Percentiles rank a stretch among this genome's conserved stretches.
Evolutionary conservation across 371 early-diverging fungal species (phyloP).

Genomic region (Lichtheimia corymbifera): DNA sequence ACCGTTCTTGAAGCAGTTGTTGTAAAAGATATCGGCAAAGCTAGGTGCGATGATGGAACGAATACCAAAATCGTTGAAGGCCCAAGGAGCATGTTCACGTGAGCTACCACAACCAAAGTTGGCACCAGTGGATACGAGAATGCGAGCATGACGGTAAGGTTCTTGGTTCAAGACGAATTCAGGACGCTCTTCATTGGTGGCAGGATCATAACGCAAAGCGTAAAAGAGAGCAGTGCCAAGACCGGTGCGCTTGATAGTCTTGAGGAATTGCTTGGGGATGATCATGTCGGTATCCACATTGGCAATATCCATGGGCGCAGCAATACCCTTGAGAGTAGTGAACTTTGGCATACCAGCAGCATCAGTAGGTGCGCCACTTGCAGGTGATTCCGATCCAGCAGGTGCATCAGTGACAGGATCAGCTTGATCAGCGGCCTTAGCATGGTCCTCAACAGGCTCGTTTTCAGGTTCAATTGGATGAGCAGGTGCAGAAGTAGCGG

Average conservation of each 20-base stretch:
- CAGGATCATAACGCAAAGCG: constrained; percentile 56
- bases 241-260: constrained; percentile 74
- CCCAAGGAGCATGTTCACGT: constrained; percentile 79
- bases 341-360: constrained; percentile 61
- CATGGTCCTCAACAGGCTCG: constrained; percentile 12
- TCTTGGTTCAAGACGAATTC: constrained; percentile 65
- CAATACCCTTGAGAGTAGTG: constrained; percentile 56
- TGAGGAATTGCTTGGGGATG: constrained; percentile 76
- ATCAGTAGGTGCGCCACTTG: constrained; percentile 8
- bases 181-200: constrained; percentile 47
- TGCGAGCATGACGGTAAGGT: constrained; percentile 53
- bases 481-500: constrained; percentile 18
- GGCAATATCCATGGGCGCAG: constrained; percentile 62
- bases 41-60: constrained; percentile 67
- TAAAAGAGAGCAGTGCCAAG: constrained; percentile 64
- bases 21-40: constrained; percentile 73
- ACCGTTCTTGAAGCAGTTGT: constrained; percentile 76
- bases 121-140: constrained; percentile 62
- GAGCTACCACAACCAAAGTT: constrained; percentile 77
- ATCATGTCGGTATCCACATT: constrained; percentile 77
- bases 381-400: constrained; percentile 1
- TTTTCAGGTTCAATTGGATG: constrained; percentile 12
- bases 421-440: constrained; percentile 20
- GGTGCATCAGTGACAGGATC: constrained; percentile 29
- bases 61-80: constrained; percentile 72